Base-by-base conservation (phyloP, 2,329 filamentous ascomycete species). In the Cladophialophora chaetospira region DNA sequence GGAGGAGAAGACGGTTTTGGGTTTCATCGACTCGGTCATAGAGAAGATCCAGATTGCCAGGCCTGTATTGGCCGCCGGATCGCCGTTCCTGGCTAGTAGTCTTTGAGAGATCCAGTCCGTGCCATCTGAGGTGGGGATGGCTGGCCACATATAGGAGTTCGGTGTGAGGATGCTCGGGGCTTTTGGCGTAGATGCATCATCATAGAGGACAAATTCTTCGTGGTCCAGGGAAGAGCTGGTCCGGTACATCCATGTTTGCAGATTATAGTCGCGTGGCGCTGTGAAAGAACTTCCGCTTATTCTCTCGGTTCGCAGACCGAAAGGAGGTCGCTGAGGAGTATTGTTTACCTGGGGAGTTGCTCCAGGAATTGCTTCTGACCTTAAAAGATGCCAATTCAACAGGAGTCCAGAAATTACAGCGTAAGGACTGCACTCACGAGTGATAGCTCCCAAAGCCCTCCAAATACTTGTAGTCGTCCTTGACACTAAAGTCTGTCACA, bases 191-290 rank as follows among this genome's bases (percentile, higher is more conserved):
- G 36, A 33, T n/a, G 42, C n/a, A 15, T 10, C 5, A 29, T 42
- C 21, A 21, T 62, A 58, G 3, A 52, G 59, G 11, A 38, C 36
- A 31, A 59, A 63, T 25, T 44, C 53, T 10, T 31, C 74, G 68
- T 84, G 82, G 8, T 78, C 78, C 43, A 79, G 79, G 2, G 81
- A 80, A 4, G 82, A 81, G 1, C 81, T 73, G 57, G 81, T 78
- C 31, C 82, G 77, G 63, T 84, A 83, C 15, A 84, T 72, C 82
- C 81, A 84, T 58, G 81, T 75, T 65, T 84, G 82, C 67, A 81
- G 78, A 68, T 83, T 83, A 66, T 78, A 75, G 64, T 78, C 73
- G 36, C 82, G 74, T 5, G 82, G 81, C 11, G 81, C 80, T 38
- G 81, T 80, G 67, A 85, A 85, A 21, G 82, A 80, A 2, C 80